Evolutionary conservation across 495 filamentous ascomycete genomes (phyloP), one percentile per base, ranked within the genome.

Genomic region (Penicillium bovifimosum): DNA sequence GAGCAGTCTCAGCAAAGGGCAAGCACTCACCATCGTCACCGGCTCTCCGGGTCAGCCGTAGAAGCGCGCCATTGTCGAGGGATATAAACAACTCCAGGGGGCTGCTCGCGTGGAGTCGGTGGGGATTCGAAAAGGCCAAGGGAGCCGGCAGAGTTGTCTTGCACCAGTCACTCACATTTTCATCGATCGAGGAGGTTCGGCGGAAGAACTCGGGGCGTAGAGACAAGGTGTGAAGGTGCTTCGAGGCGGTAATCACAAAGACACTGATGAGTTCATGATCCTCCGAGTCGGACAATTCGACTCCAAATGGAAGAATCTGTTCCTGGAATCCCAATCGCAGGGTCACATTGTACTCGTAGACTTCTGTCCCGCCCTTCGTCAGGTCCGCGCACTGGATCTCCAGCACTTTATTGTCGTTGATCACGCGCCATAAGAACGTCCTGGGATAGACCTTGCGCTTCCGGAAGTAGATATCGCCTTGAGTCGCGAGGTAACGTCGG

Each of bases 361-460:
- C 69, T 27, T 81, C 77, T 24, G 81, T 76, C 16, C 79, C 75
- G 43, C 82, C 76, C 65, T 87, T 92, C 32, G 80, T 85, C 51
- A 96, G 68, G 69, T 97, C 93, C 60, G 86, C 82, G 31, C 83
- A 84, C 66, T 88, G 86, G 46, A 98, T 76, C 65, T 91, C 89
- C 47, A 98, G 76, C 40, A 91, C 76, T 58, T 81, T 87, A 61
- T 83, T 83, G 60, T 86, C 83, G 62, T 95, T 85, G 54, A 96
- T 70, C 16, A 98, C 77, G 47, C 93, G 77, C 92, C 95, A 98
- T 18, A 96, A 77, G 58, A 97, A 91, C 62, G 79, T 86, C 58
- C 88, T 82, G 41, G 93, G 95, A 50, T 86, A 87, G 47, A 74
- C 71, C 51, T 82, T 80, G 57, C 84, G 77, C 60, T 81, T 81